Percentiles rank a stretch among this genome's conserved stretches.
Evolutionary conservation across 352 stramenopile species (phyloP).

Genomic region (Globisporangium lucens): DNA sequence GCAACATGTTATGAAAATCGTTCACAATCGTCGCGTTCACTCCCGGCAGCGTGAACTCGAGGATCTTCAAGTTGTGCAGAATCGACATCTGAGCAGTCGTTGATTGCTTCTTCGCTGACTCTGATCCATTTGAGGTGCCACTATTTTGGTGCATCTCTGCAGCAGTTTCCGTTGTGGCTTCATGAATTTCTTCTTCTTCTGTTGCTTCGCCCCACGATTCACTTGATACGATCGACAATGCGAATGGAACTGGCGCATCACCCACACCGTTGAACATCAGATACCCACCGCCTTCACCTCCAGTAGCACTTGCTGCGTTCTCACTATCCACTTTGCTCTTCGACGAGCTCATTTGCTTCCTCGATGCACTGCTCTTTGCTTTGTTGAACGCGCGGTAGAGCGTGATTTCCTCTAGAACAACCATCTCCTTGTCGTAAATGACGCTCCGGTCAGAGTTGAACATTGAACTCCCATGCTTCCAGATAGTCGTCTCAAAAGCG

Average conservation of each 20-base stretch:
- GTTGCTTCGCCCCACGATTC: constrained; percentile 18
- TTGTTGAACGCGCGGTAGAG: constrained; percentile 80
- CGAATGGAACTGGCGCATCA: constrained; percentile 77
- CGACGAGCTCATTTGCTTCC: constrained; percentile 15
- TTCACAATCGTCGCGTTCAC: constrained; percentile 83
- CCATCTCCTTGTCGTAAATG: constrained; percentile 72
- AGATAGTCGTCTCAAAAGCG: constrained; percentile 79
- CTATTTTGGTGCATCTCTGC: not conserved
- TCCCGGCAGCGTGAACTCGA: constrained; percentile 72
- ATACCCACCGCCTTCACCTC: constrained; percentile 68
- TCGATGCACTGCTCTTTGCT: constrained; percentile 33
- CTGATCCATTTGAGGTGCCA: not conserved
- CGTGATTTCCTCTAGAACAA: constrained; percentile 79
- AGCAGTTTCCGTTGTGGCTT: not conserved
- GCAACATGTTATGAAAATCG: constrained; percentile 87
- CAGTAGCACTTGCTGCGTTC: constrained; percentile 35
- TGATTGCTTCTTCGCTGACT: constrained; percentile 12
- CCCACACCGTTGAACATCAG: constrained; percentile 87
- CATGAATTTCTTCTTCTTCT: not conserved
- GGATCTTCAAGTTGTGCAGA: constrained; percentile 66
- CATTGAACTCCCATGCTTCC: constrained; percentile 76
- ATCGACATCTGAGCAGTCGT: constrained; percentile 33
- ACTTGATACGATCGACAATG: constrained; percentile 57
- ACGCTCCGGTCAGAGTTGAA: constrained; percentile 81
- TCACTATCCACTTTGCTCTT: constrained; percentile 27